Percentiles rank a stretch among this genome's conserved stretches.
phyloP scores from a whole-genome alignment of 768 basidiomycete species.

The Lactarius sanguifluus region DNA sequence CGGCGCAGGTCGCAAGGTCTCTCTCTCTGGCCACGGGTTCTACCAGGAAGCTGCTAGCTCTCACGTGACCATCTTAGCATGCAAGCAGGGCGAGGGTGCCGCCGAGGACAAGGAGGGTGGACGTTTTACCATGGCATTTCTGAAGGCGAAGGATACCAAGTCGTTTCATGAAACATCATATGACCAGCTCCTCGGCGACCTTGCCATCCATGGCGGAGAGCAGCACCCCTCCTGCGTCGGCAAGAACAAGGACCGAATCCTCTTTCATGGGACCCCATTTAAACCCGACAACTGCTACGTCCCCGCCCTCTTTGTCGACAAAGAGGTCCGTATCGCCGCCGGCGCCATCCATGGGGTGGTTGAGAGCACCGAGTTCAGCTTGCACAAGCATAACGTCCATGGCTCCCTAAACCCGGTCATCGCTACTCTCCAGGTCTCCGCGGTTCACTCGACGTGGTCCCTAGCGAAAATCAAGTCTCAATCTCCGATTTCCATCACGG shows the following conservation, averaged over 20 bases:
- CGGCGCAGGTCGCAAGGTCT: conserved; percentile 44
- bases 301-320: conserved; percentile 39
- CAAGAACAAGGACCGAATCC: conserved; percentile 44
- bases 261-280: conserved; percentile 62
- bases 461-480: conserved; percentile 45
- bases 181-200: conserved; percentile 45
- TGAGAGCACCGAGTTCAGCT: conserved; percentile 59
- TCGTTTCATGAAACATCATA: conserved; percentile 58
- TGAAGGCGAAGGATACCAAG: conserved; percentile 45
- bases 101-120: conserved; percentile 64
- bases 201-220: conserved; percentile 42
- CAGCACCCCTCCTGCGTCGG: conserved; percentile 57
- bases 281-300: conserved; percentile 48
- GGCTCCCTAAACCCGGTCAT: conserved; percentile 57
- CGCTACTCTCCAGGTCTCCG: conserved; percentile 49
- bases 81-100: conserved; percentile 53
- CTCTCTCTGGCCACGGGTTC: conserved; percentile 43
- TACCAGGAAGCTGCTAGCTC: conserved; percentile 42
- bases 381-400: conserved; percentile 62
- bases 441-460: conserved; percentile 60
- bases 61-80: conserved; percentile 60
- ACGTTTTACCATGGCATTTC: conserved; percentile 55
- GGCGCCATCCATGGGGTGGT: conserved; percentile 64
- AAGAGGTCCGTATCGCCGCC: conserved; percentile 50
- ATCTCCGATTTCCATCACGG: conserved; percentile 36